These are phyloP conservation scores for Erythrobasidium yunnanense DNA, from an alignment of 768 basidiomycete genomes.

Conservation along the genomic window DNA sequence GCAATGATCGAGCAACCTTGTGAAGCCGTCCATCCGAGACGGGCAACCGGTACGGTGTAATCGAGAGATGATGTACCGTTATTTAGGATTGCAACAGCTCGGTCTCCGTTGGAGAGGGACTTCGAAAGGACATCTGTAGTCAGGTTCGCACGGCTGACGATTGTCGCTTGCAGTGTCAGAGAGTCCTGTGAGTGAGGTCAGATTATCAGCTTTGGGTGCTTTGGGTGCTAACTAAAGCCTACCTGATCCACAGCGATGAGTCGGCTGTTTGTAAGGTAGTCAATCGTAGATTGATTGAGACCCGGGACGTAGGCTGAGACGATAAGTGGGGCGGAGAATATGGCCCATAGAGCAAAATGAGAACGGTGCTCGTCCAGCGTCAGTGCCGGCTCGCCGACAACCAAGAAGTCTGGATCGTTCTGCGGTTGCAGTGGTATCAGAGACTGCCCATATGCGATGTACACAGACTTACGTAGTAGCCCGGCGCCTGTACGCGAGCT, in stretches of 20 bases:
- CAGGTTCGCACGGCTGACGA: background rate
- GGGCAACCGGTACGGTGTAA: slow-evolving; percentile 2
- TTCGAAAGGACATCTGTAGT: slow-evolving; percentile 5
- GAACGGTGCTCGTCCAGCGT: background rate
- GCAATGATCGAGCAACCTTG: background rate
- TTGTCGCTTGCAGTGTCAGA: background rate
- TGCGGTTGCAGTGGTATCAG: background rate
- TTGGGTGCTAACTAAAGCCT: background rate
- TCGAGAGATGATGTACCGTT: background rate
- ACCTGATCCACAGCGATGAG: slow-evolving; percentile 7
- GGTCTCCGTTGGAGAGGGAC: background rate
- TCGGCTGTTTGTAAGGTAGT: slow-evolving; percentile 8
- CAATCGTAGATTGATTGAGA: background rate
- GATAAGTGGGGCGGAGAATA: slow-evolving; percentile 11
- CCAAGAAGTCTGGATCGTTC: slow-evolving; percentile 18
- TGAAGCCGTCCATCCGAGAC: slow-evolving; percentile 1
- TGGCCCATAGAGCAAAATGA: slow-evolving; percentile 8
- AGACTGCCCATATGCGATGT: background rate
- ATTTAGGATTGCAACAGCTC: slow-evolving; percentile 10
- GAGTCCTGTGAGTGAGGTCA: background rate
- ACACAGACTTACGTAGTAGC: slow-evolving; percentile 2
- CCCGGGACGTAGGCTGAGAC: slow-evolving; percentile 12
- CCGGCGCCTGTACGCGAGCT: slow-evolving; percentile 1
- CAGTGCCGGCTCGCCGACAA: slow-evolving; percentile 3
- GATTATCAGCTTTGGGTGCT: background rate